Conservation (phyloP, 2,329 filamentous ascomycete genomes). For the Ophiostoma sp. region DNA sequence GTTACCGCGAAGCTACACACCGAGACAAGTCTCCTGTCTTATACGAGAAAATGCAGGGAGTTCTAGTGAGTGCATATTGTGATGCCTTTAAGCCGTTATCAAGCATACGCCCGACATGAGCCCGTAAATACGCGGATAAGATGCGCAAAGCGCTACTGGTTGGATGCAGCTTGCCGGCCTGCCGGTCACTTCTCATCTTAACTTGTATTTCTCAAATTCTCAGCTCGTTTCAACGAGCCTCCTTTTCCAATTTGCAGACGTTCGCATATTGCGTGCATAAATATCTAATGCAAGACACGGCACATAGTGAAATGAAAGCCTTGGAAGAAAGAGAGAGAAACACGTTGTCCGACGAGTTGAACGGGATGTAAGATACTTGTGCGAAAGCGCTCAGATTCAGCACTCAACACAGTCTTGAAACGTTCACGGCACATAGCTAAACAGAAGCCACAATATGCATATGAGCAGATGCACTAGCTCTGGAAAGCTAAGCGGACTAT, state of each 20-base stretch:
- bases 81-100: not conserved
- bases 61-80: not conserved
- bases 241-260: not conserved
- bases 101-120: constrained; percentile 13
- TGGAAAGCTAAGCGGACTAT: not conserved
- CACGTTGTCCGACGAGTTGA: not conserved
- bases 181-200: not conserved
- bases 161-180: not conserved
- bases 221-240: not conserved
- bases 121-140: constrained; percentile 16
- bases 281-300: not conserved
- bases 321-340: not conserved
- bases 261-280: not conserved
- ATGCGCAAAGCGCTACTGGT: not conserved
- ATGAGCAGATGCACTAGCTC: not conserved
- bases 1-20: not conserved
- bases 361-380: not conserved
- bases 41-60: not conserved
- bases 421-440: not conserved
- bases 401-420: not conserved
- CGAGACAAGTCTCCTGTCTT: constrained; percentile 5
- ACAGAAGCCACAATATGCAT: not conserved
- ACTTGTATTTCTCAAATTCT: not conserved
- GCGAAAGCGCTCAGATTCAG: not conserved
- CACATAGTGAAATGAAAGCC: not conserved